Evolutionary conservation across 1,284 basidiomycete genomes (phyloP).

Genomic region (Papiliotrema terrestris): DNA sequence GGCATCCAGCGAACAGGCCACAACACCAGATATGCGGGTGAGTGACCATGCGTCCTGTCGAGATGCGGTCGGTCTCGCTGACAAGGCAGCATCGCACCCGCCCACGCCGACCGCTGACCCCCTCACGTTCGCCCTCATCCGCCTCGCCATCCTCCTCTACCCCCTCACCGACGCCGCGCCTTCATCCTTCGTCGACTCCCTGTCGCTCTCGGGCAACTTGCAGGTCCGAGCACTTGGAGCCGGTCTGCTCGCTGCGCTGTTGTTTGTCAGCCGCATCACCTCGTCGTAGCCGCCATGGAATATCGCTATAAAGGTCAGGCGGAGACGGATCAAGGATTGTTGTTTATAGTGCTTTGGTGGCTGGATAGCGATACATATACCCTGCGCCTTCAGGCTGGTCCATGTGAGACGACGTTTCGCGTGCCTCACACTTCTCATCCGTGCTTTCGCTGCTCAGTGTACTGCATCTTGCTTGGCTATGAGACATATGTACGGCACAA

Average conservation of each 20-base stretch:
- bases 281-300: background rate
- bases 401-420: too few species aligned
- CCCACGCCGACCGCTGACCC: conserved; percentile 37
- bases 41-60: conserved; percentile 3
- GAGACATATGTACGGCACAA: too few species aligned
- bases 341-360: too few species aligned
- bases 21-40: conserved; percentile 30
- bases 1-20: conserved; percentile 14
- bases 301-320: background rate
- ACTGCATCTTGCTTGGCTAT: too few species aligned
- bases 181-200: conserved; percentile 31
- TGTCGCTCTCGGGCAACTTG: conserved; percentile 39
- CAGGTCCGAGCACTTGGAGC: conserved; percentile 43
- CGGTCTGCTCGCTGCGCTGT: conserved; percentile 36
- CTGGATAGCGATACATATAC: too few species aligned
- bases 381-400: too few species aligned
- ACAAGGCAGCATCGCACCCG: conserved; percentile 17
- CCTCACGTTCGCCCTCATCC: conserved; percentile 41
- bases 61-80: too few species aligned
- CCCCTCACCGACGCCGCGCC: conserved; percentile 45
- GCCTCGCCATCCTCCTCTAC: conserved; percentile 39
- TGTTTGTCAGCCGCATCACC: conserved; percentile 31
- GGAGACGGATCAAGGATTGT: background rate
- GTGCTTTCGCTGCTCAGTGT: too few species aligned
- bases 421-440: too few species aligned